phyloP scores from a whole-genome alignment of 768 basidiomycete genomes.

The Amanita exitialis region DNA sequence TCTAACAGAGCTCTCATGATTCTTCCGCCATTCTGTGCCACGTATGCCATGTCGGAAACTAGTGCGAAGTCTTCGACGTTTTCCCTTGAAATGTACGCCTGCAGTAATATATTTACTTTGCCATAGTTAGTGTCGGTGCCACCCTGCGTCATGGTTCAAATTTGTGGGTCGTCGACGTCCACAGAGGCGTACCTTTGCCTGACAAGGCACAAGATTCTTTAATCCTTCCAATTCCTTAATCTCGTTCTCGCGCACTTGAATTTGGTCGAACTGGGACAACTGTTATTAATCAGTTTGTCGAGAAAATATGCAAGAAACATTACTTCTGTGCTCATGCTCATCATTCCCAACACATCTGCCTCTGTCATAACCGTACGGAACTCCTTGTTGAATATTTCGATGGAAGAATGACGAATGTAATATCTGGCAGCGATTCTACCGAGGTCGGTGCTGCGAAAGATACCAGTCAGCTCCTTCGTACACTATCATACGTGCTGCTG shows the following conservation, averaged over 20 bases:
- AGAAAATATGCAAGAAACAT: slow-evolving; percentile 8
- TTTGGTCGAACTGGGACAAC: slow-evolving; percentile 72
- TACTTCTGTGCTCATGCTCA: slow-evolving; percentile 89
- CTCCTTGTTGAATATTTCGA: slow-evolving; percentile 76
- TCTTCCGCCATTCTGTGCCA: slow-evolving; percentile 89
- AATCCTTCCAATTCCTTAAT: slow-evolving; percentile 70
- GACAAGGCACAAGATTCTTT: slow-evolving; percentile 63
- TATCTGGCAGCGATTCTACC: slow-evolving; percentile 97
- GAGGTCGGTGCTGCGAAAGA: slow-evolving; percentile 73
- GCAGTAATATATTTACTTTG: slow-evolving; percentile 93
- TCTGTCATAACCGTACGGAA: slow-evolving; percentile 84
- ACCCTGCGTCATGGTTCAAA: slow-evolving; percentile 31
- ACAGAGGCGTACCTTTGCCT: slow-evolving; percentile 52
- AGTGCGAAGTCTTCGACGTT: slow-evolving; percentile 92
- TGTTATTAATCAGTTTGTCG: background rate
- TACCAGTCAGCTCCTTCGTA: slow-evolving; percentile 49
- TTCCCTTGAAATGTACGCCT: slow-evolving; percentile 76
- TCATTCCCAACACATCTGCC: slow-evolving; percentile 81
- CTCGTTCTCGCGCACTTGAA: slow-evolving; percentile 89
- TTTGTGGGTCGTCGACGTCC: background rate
- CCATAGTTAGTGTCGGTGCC: slow-evolving; percentile 44
- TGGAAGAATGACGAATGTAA: slow-evolving; percentile 79
- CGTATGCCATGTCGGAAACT: slow-evolving; percentile 91
- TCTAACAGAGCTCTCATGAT: slow-evolving; percentile 93
- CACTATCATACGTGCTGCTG: slow-evolving; percentile 70